Base-by-base conservation (phyloP, 352 stramenopile species). In the Pythium guiyangense region DNA sequence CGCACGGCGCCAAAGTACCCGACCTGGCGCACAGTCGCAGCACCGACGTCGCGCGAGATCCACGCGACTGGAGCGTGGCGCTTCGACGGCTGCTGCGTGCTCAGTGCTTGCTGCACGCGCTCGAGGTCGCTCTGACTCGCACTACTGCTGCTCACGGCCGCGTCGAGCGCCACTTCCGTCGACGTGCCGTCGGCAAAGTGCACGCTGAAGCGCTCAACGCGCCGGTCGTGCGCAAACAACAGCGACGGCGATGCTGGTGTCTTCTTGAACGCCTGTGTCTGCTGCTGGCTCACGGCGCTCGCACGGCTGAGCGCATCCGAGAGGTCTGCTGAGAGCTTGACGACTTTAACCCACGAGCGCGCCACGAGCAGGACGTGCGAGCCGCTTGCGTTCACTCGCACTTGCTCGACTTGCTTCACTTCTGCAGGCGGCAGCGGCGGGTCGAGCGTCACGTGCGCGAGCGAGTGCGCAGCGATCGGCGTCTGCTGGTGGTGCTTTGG, bases 371-470 rank as follows among this genome's bases (percentile, higher is more conserved):
- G 59, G 31, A 76, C 70, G 52, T 79, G 74, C 17, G 78, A 74
- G 45, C 68, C 70, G 40, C 66, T 77, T 39, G 74, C 66, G 54
- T 86, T 91, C 47, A 88, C 62, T 26, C 80, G 70, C 4, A 91
- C 61, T 46, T 77, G 59, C 66, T 91, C 76, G 45, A 91, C 65
- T 35, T 79, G 66, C 25, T 64, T 60, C 2, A 71, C 60, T 59
- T 91, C 76, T 8, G 73, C 60, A 44, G 50, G 58, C 46, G 66
- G 63, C 10, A 91, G 73, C 52, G 73, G 70, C 42, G 80, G 80
- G 27, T 91, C 76, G 25, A 91, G 64, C 57, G 71, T 65, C 59
- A 88, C 48, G 62, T 91, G 80, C 56, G 67, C 26, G 9, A 90
- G 63, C 52, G 64, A 20, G 15, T 49, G 18, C 17, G 15, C 8